Percentiles rank a stretch among this genome's conserved stretches.
Evolutionary conservation across 2,329 filamentous ascomycete species (phyloP).

Genomic region (Pestalotiopsis sp.): DNA sequence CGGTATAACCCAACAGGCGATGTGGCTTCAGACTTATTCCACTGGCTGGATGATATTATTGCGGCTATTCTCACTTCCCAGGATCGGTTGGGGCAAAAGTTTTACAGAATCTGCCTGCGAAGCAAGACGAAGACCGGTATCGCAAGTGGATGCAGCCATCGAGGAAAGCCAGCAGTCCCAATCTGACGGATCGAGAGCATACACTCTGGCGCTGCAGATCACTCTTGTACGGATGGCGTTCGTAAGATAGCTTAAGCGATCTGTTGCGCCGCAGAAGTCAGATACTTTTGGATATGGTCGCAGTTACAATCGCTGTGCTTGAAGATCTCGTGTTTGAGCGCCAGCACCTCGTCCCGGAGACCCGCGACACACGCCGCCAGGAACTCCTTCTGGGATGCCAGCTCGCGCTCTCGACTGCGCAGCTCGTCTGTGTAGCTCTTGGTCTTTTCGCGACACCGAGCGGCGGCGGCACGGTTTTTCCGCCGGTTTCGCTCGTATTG

Average conservation of each 20-base stretch:
- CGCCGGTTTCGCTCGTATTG: constrained; percentile 12
- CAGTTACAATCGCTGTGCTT: constrained; percentile 30
- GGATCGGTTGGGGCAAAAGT: too few species aligned
- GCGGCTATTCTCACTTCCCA: too few species aligned
- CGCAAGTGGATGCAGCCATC: too few species aligned
- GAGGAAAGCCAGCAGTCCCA: too few species aligned
- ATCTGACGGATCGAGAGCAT: too few species aligned
- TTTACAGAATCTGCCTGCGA: too few species aligned
- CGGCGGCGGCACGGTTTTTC: constrained; percentile 32
- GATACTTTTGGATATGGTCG: constrained; percentile 30
- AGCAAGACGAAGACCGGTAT: too few species aligned
- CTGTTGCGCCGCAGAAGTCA: constrained; percentile 23
- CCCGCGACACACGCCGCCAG: constrained; percentile 22
- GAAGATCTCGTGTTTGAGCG: constrained; percentile 33
- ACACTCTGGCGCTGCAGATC: too few species aligned
- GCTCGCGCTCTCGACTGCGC: constrained; percentile 23
- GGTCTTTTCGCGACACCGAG: constrained; percentile 33
- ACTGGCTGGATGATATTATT: too few species aligned
- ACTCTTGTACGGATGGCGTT: not conserved
- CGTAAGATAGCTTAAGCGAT: not conserved
- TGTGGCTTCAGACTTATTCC: too few species aligned
- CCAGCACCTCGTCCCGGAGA: constrained; percentile 32
- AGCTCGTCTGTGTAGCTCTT: constrained; percentile 28
- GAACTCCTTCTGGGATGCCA: constrained; percentile 18
- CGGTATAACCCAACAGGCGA: too few species aligned